Base-by-base conservation (phyloP, 192 early-diverging fungal species). In the Coemansia sp. region DNA sequence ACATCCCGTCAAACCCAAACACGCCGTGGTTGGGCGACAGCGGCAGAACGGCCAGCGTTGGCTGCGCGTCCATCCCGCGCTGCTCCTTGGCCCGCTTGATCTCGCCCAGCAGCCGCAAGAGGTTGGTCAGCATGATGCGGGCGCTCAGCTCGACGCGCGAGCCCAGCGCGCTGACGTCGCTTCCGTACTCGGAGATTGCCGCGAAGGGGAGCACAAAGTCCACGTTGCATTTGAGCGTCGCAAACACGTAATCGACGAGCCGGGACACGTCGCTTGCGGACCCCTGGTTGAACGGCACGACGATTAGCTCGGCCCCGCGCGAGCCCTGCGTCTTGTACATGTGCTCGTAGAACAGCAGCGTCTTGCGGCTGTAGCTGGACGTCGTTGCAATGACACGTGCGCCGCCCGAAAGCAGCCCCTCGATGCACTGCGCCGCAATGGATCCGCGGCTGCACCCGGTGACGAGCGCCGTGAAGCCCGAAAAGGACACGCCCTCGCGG, bases 21-120 rank as follows among this genome's bases (percentile, higher is more conserved):
- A 89, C 92, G 63, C 94, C 95, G 73, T 98, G 95, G 84, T 98
- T 98, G 45, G 95, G 94, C 59, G 95, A 98, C 53, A 96, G 65
- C 6, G 95, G 95, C 48, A 98, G 71, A 2, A 98, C 82, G 11
- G 90, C 91, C 58, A 89, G 86, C 18, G 95, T 91, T 31, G 94
- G 93, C 40, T 92, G 87, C 31, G 89, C 90, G 58, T 86, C 81
- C 43, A 81, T 87, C 19, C 87, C 86, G 30, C 81, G 64, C 58
- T 61, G 54, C 64, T 86, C 78, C 82, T 94, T 95, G 72, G 88
- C 83, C 46, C 69, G 71, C 81, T 91, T 91, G 58, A 98, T 83
- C 54, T 87, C 82, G 71, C 95, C 95, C 57, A 98, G 65, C 63
- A 96, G 63, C 28, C 95, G 87, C 47, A 95, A 60, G 38, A 95